Evolutionary conservation across 2,329 filamentous ascomycete species (phyloP), one percentile per base, ranked within the genome.

Genomic region (Xylariaceae sp.): DNA sequence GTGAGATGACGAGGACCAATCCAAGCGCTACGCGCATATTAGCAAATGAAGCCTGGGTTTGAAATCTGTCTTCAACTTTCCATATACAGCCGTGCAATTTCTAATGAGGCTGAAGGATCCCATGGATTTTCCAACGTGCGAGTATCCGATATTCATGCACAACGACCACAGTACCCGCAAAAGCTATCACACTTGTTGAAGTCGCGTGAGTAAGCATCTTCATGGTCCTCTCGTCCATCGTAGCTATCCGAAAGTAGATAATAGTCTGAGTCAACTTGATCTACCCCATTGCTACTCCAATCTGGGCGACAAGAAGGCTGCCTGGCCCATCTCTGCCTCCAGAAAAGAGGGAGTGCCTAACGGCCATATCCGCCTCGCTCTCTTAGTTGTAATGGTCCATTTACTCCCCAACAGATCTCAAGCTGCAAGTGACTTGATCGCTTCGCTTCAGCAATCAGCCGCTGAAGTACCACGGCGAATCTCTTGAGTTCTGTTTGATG

Each of bases 81-180:
- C n/a, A n/a, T n/a, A n/a, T n/a, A n/a, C n/a, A n/a, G n/a, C n/a
- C n/a, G n/a, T n/a, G n/a, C n/a, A n/a, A n/a, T n/a, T n/a, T n/a
- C n/a, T n/a, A n/a, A n/a, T n/a, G n/a, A n/a, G n/a, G n/a, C n/a
- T n/a, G n/a, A n/a, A n/a, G n/a, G n/a, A n/a, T n/a, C n/a, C n/a
- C n/a, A n/a, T n/a, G n/a, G n/a, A n/a, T n/a, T n/a, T n/a, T n/a
- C n/a, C n/a, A n/a, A n/a, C n/a, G n/a, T n/a, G n/a, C n/a, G 22
- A 26, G 22, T 6, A 26, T 19, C 17, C 38, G n/a, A n/a, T 41
- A 22, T 15, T 34, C 17, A 45, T 31, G 38, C 41, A 49, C 54
- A 56, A 16, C 36, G 47, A 32, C 53, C 50, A 40, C 53, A 54
- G 39, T 57, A 55, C 22, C 50, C 52, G 41, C 53, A 57, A 1